Evolutionary conservation across 169 alveolate species (phyloP).

Genomic region (Plasmodium gallinaceum): DNA sequence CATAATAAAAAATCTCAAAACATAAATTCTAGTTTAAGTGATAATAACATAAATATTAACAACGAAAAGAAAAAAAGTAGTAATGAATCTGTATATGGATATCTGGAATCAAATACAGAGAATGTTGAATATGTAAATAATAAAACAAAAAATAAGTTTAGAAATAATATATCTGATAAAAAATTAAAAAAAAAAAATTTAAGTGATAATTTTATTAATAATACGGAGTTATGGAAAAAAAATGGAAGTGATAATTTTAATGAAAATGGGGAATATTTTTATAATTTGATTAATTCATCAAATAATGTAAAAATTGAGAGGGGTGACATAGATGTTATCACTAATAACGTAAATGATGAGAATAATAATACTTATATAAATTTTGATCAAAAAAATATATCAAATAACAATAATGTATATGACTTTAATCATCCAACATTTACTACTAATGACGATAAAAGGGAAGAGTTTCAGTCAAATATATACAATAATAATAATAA

Average conservation of each 20-base stretch:
- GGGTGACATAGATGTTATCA: conserved; percentile 30
- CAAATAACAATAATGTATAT: background rate
- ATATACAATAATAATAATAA: background rate
- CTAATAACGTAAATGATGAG: conserved; percentile 1
- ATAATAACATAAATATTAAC: background rate
- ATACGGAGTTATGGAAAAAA: conserved; percentile 69
- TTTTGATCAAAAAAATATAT: no score
- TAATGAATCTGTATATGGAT: background rate
- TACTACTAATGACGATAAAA: background rate
- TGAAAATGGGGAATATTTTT: conserved; percentile 1
- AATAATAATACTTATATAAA: background rate
- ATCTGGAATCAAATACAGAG: background rate
- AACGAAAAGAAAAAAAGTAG: no score
- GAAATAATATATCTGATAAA: conserved; percentile 25
- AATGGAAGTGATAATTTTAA: conserved; percentile 15
- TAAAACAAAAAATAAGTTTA: conserved; percentile 42
- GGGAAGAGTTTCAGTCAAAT: background rate
- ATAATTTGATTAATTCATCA: conserved; percentile 7
- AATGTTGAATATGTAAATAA: conserved; percentile 30
- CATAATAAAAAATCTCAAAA: background rate
- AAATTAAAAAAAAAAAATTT: conserved; percentile 55
- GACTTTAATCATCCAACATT: background rate
- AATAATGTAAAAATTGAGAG: conserved; percentile 32
- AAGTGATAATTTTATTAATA: conserved; percentile 61
- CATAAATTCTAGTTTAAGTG: background rate